Evolutionary conservation across 140 eudicot species (phyloP).

Genomic region (Ambrosia hybrid): DNA sequence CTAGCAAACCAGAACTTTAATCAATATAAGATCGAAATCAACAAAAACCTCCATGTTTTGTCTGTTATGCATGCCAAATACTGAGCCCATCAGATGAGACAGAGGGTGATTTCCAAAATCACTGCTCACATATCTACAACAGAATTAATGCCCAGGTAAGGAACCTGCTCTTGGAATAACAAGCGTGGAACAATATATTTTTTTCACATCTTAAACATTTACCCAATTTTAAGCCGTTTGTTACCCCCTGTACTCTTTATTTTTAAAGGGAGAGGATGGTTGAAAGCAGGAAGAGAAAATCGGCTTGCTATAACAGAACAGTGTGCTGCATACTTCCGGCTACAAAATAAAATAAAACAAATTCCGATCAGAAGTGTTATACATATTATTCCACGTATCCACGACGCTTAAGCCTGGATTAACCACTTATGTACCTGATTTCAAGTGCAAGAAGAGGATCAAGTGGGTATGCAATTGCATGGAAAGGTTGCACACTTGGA

Average conservation of each 20-base stretch:
- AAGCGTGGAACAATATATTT: neutral
- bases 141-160: neutral
- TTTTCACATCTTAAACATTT: slow-evolving; percentile 7
- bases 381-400: neutral
- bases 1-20: slow-evolving; percentile 2
- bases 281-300: slow-evolving; percentile 79
- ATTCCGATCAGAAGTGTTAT: slow-evolving; percentile 7
- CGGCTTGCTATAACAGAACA: slow-evolving; percentile 86
- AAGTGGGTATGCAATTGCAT: slow-evolving; percentile 97
- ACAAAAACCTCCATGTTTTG: slow-evolving; percentile 66
- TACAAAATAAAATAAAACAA: slow-evolving; percentile 26
- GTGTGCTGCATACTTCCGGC: slow-evolving; percentile 93
- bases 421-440: slow-evolving; percentile 52
- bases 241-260: slow-evolving; percentile 69
- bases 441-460: slow-evolving; percentile 96
- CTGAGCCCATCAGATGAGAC: slow-evolving; percentile 96
- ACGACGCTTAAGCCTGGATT: neutral
- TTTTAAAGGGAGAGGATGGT: slow-evolving; percentile 68
- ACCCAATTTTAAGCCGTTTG: slow-evolving; percentile 82
- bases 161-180: neutral
- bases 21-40: neutral
- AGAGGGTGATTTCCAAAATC: slow-evolving; percentile 98
- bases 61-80: slow-evolving; percentile 89
- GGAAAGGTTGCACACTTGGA: slow-evolving; percentile 99
- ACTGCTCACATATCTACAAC: slow-evolving; percentile 89